These are phyloP conservation scores for Pezicula rhizophila DNA, from an alignment of 2,329 filamentous ascomycete genomes.

Conservation along the genomic window DNA sequence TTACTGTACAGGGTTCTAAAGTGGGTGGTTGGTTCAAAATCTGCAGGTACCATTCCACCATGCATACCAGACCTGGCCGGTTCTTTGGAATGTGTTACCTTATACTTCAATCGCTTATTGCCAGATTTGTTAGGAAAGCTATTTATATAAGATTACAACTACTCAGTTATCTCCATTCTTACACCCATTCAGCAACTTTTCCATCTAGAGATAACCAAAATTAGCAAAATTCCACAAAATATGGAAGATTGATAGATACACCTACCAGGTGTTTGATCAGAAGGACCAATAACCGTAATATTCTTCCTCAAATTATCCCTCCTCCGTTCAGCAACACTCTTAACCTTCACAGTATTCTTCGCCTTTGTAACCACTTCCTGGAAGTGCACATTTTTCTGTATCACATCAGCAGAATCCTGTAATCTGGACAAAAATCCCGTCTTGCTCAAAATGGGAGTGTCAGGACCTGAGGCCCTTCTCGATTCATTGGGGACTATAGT, in stretches of 20 bases:
- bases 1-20: no score
- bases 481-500: slow-evolving; percentile 9
- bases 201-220: not conserved
- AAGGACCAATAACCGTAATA: slow-evolving; percentile 18
- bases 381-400: slow-evolving; percentile 12
- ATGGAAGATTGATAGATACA: not conserved
- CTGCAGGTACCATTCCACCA: no score
- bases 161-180: not conserved
- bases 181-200: not conserved
- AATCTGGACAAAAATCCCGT: slow-evolving; percentile 9
- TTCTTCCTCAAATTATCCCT: slow-evolving; percentile 20
- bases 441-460: slow-evolving; percentile 11
- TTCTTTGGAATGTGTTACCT: no score
- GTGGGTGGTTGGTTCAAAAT: no score
- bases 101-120: no score
- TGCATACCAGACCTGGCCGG: no score
- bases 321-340: slow-evolving; percentile 12
- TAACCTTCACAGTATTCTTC: slow-evolving; percentile 11
- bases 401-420: slow-evolving; percentile 1
- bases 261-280: slow-evolving; percentile 20
- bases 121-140: no score
- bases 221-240: not conserved
- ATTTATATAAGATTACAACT: no score
- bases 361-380: slow-evolving; percentile 14
- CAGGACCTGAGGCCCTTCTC: slow-evolving; percentile 10